Conservation (phyloP, 140 eudicot species). For the Oenanthe javanica region DNA sequence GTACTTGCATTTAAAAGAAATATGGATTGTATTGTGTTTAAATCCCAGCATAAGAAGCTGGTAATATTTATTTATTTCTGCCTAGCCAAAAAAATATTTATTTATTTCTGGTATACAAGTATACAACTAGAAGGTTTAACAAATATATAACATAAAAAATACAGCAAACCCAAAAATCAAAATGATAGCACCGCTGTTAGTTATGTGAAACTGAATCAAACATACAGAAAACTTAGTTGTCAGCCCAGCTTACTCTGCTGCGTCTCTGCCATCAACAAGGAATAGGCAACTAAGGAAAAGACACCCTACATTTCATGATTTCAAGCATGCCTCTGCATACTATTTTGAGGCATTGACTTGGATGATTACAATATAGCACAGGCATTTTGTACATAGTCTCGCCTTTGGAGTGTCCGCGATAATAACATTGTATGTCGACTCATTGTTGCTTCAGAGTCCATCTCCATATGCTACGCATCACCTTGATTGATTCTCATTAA, state of each 20-base stretch:
- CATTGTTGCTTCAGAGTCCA: neutral
- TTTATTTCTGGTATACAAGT: neutral
- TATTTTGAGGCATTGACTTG: neutral
- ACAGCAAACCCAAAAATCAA: neutral
- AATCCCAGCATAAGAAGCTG: neutral
- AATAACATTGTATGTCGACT: neutral
- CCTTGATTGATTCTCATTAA: neutral
- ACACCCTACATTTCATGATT: neutral
- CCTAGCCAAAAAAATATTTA: neutral
- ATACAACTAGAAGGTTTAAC: neutral
- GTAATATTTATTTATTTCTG: neutral
- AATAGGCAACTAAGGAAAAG: neutral
- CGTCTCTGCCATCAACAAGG: neutral
- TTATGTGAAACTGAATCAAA: neutral
- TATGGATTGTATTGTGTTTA: neutral
- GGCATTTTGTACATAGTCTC: neutral
- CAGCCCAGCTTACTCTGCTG: neutral
- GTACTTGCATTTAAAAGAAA: neutral
- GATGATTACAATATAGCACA: neutral
- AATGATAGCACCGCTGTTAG: neutral
- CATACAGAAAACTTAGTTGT: neutral
- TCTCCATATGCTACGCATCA: neutral
- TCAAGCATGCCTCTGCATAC: neutral
- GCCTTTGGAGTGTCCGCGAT: neutral
- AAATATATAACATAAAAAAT: neutral